Evolutionary conservation across 805 yeast species (phyloP), one percentile per base, ranked within the genome.

Genomic region (Kodamaea kakaduensis): DNA sequence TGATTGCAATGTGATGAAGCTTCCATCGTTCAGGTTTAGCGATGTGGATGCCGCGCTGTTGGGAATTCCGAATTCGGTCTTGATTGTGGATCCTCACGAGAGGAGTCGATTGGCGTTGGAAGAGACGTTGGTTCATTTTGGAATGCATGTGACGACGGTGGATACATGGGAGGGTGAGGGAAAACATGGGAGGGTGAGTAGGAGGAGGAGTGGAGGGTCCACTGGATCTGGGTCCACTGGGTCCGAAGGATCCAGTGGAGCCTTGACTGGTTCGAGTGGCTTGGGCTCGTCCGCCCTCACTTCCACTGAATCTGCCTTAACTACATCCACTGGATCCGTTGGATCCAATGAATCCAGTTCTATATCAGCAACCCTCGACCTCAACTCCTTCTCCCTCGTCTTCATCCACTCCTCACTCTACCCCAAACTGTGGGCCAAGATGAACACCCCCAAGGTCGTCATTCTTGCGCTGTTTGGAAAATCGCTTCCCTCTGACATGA

Each of bases 81-180:
- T 64, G 25, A 52, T 71, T 28, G 52, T 61, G 3, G 65, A 64
- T 32, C 29, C 44, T 8, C 57, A 58, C 21, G 41, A 45, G n/a
- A 47, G 63, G 30, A 56, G 62, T 15, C 50, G 59, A 20, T 43
- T 46, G 31, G 51, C 70, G 2, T 46, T 71, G 19, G 42, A 46
- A 24, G 57, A 58, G 17, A 59, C 56, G 26, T 40, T 70, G 36
- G 56, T 56, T 35, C 50, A 54, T 28, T 54, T 53, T 28, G 71
- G 70, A 3, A 48, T 66, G 34, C 46, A 52, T 2, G 65, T 63
- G 10, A 41, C 49, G n/a, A 24, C 43, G 7, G 38, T 50, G 12
- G 51, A 52, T 10, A 5, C 25, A 23, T 7, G 12, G 25, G 25
- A 8, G 12, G n/a, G 25, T 9, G 12, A 6, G 22, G 22, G 22